phyloP scores from a whole-genome alignment of 2,329 filamentous ascomycete species.

The Ramichloridium luteum region DNA sequence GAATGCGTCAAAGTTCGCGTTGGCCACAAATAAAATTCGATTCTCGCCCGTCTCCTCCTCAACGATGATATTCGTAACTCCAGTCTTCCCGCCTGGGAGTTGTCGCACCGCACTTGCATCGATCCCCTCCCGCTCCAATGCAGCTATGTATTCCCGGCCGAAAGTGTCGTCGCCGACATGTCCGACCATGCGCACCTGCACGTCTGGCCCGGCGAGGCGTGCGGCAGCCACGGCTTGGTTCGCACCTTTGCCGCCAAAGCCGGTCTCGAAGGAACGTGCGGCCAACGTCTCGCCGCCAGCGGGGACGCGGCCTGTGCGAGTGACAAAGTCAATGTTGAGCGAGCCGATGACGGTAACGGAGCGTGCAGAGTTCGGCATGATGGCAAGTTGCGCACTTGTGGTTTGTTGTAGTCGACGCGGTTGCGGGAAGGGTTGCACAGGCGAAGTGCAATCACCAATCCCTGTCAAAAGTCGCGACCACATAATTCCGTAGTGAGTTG shows the following conservation, averaged over 20 bases:
- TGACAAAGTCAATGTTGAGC: slow-evolving; percentile 88
- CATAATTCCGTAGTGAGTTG: no score
- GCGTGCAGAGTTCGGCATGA: no score
- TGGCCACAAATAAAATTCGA: slow-evolving; percentile 36
- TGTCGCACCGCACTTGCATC: slow-evolving; percentile 27
- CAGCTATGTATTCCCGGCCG: slow-evolving; percentile 28
- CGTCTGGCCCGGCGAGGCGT: slow-evolving; percentile 18
- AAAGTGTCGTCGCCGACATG: slow-evolving; percentile 37
- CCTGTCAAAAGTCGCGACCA: no score
- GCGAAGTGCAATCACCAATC: no score
- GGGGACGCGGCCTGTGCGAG: slow-evolving; percentile 73
- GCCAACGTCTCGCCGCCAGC: slow-evolving; percentile 78
- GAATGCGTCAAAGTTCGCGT: slow-evolving; percentile 33
- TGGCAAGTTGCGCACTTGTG: no score
- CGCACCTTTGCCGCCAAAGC: slow-evolving; percentile 83
- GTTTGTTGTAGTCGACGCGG: no score
- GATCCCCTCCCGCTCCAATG: slow-evolving; percentile 33
- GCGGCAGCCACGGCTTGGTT: slow-evolving; percentile 64
- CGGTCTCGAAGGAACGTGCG: slow-evolving; percentile 62
- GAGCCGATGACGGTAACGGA: slow-evolving; percentile 74
- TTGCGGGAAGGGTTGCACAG: no score
- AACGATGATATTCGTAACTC: slow-evolving; percentile 38
- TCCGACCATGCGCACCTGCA: slow-evolving; percentile 38
- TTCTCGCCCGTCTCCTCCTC: slow-evolving; percentile 38
- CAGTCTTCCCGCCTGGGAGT: slow-evolving; percentile 33